Percentiles rank a stretch among this genome's conserved stretches.
Conservation (phyloP, 768 basidiomycete genomes). For the Chalciporus piperatus region DNA sequence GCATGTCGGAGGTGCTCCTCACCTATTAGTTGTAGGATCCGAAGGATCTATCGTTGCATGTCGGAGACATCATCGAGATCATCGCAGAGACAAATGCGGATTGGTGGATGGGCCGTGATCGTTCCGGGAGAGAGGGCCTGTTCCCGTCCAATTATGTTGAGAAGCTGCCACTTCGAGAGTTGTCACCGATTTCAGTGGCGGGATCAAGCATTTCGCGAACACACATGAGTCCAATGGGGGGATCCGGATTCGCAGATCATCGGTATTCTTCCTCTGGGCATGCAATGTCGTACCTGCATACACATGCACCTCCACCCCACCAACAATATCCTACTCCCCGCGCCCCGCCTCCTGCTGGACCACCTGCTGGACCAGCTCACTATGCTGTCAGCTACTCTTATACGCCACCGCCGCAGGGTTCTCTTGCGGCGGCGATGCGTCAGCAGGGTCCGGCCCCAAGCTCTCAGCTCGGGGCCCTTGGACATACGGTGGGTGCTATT, state of each 20-base stretch:
- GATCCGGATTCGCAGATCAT: slow-evolving; percentile 6
- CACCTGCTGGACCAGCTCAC: slow-evolving; percentile 12
- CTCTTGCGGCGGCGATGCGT: slow-evolving; percentile 34
- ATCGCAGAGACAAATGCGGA: slow-evolving; percentile 81
- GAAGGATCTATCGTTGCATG: slow-evolving; percentile 70
- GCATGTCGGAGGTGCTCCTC: neutral
- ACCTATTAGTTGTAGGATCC: slow-evolving; percentile 49
- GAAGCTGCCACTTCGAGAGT: slow-evolving; percentile 36
- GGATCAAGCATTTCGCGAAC: slow-evolving; percentile 19
- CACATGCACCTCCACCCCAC: slow-evolving; percentile 9
- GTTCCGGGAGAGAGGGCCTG: slow-evolving; percentile 61
- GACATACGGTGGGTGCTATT: slow-evolving; percentile 32
- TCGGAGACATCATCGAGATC: slow-evolving; percentile 78
- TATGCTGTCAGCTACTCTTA: slow-evolving; percentile 14
- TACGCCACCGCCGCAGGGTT: slow-evolving; percentile 20
- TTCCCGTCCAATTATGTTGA: slow-evolving; percentile 81
- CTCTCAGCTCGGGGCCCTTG: slow-evolving; percentile 38
- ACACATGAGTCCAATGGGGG: slow-evolving; percentile 4
- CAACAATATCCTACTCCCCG: slow-evolving; percentile 11
- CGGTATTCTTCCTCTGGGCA: slow-evolving; percentile 17
- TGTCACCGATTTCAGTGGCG: slow-evolving; percentile 23
- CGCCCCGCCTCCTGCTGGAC: neutral
- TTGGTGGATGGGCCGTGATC: slow-evolving; percentile 82
- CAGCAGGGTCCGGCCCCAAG: slow-evolving; percentile 34
- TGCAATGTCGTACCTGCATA: slow-evolving; percentile 13